Evolutionary conservation across 2,329 filamentous ascomycete genomes (phyloP).

Genomic region (Aspergillus sp.): DNA sequence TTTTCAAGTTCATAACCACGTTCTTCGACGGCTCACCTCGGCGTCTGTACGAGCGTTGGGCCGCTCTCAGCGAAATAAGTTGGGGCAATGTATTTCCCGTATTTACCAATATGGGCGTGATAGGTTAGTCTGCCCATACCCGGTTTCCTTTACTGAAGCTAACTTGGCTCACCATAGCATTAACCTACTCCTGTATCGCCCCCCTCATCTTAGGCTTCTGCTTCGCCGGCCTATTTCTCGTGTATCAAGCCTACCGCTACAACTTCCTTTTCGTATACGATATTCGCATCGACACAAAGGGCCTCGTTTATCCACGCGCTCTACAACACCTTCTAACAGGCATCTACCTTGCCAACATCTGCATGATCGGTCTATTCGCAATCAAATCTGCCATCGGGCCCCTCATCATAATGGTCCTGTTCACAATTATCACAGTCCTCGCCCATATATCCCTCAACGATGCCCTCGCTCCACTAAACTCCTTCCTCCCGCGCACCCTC

Average conservation of each 20-base stretch:
- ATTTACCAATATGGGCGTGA: constrained; percentile 76
- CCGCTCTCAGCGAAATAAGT: constrained; percentile 68
- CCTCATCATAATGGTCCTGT: constrained; percentile 72
- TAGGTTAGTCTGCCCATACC: constrained; percentile 56
- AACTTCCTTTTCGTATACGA: constrained; percentile 86
- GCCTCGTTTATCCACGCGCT: constrained; percentile 81
- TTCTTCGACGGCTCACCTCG: constrained; percentile 70
- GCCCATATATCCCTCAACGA: constrained; percentile 63
- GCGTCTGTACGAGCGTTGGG: constrained; percentile 73
- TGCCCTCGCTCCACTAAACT: constrained; percentile 47
- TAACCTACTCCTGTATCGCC: constrained; percentile 84
- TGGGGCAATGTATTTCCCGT: constrained; percentile 85
- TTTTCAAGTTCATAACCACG: constrained; percentile 72
- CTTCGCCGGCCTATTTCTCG: constrained; percentile 71
- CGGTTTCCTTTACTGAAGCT: background rate
- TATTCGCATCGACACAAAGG: constrained; percentile 79
- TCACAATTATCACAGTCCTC: constrained; percentile 71
- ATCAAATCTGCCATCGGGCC: constrained; percentile 65
- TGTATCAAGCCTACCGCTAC: constrained; percentile 87
- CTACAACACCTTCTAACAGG: constrained; percentile 82
- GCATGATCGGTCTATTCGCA: constrained; percentile 80
- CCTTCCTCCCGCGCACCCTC: constrained; percentile 71
- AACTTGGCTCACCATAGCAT: constrained; percentile 51
- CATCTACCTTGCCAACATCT: constrained; percentile 78
- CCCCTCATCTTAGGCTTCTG: constrained; percentile 82